Evolutionary conservation across 2,329 filamentous ascomycete species (phyloP), one percentile per base, ranked within the genome.

Genomic region (Epichloe brachyelytri): DNA sequence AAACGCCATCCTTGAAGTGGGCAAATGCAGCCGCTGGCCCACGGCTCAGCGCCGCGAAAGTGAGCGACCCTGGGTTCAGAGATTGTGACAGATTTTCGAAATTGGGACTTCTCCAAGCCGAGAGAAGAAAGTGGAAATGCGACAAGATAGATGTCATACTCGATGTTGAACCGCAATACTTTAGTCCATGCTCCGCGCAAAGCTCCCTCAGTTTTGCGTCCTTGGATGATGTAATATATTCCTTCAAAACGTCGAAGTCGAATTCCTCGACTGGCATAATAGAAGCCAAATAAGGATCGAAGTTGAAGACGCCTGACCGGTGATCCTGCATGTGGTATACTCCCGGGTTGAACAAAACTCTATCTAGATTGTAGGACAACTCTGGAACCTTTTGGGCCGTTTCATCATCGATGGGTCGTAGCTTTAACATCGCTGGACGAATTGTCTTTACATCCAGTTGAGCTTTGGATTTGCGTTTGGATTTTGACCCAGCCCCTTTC

Each of bases 221-320:
- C 63, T 86, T 83, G 10, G 91, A 97, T 0, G 93, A 96, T 0
- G 90, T 96, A 56, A 95, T 82, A 66, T 95, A 98, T 55, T 83
- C 77, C 64, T 86, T 88, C 50, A 98, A 68, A 3, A 88, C 83
- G 52, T 86, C 78, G 65, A 95, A 98, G 62, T 98, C 88, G 62
- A 98, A 98, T 62, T 98, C 88, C 2, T 79, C 73, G 15, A 93
- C 83, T 2, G 93, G 90, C 88, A 97, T 97, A 59, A 98, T 94
- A 49, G 82, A 82, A 54, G 89, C 81, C 19, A 98, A 76, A 62
- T 96, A 96, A 0, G 94, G 93, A 63, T 98, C 91, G 60, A 98
- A 98, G 65, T 98, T 98, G 75, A 82, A 98, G 6, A 97, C 88
- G 17, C 82, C 78, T 39, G 91, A 89, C 52, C 88, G 80, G 22